A percentile compares a stretch with the other conserved stretches of the same genome.
Conservation (phyloP, 805 yeast genomes). For the Candida maesae region DNA sequence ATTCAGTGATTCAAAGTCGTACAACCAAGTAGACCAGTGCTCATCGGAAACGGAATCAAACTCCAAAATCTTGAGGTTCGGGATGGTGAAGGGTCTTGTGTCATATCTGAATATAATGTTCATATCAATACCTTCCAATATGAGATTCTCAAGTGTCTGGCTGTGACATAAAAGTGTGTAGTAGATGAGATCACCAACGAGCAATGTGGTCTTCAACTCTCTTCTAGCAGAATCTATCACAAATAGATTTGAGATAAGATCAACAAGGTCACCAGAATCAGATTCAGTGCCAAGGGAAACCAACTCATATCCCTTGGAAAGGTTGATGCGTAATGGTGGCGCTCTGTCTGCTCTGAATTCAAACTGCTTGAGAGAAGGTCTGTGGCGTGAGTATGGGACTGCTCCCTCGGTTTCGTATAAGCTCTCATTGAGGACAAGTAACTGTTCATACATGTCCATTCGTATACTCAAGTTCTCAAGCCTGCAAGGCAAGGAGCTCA, state of each 20-base stretch:
- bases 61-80: background rate
- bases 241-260: no score
- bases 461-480: background rate
- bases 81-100: background rate
- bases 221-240: background rate
- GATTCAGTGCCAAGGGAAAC: no score
- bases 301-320: background rate
- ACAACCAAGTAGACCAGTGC: slow-evolving; percentile 1
- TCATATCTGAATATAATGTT: background rate
- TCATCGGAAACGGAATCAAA: slow-evolving; percentile 1
- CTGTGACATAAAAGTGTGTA: background rate
- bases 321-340: background rate
- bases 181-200: slow-evolving; percentile 1
- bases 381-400: background rate
- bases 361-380: slow-evolving; percentile 1
- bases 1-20: background rate
- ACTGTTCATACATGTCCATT: background rate
- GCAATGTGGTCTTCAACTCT: background rate
- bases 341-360: background rate
- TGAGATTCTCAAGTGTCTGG: background rate
- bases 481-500: background rate
- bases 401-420: background rate
- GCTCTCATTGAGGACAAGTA: background rate
- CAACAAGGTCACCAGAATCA: no score
- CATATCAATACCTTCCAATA: slow-evolving; percentile 1